Evolutionary conservation across 2,329 filamentous ascomycete genomes (phyloP).

Genomic region (Mollisia scopiformis): DNA sequence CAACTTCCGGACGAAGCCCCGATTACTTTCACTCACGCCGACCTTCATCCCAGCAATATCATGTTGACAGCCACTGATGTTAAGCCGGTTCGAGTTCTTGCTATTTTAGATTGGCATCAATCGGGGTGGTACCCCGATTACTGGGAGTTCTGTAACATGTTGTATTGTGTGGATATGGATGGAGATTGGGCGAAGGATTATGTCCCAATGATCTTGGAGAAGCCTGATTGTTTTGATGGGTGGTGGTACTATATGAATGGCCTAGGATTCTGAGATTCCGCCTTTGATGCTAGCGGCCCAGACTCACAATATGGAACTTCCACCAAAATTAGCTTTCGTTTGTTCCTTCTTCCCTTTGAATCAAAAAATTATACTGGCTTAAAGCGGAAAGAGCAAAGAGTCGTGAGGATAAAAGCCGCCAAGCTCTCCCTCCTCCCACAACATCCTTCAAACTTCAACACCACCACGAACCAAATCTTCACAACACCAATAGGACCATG

Average conservation of each 20-base stretch:
- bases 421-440: slow-evolving; percentile 2
- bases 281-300: background rate
- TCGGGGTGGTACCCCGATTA: slow-evolving; percentile 41
- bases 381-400: slow-evolving; percentile 6
- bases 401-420: slow-evolving; percentile 7
- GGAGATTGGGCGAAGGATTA: slow-evolving; percentile 15
- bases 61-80: slow-evolving; percentile 30
- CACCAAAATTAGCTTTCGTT: slow-evolving; percentile 1
- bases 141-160: slow-evolving; percentile 40
- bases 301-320: slow-evolving; percentile 4
- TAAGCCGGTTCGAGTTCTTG: slow-evolving; percentile 27
- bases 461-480: slow-evolving; percentile 5
- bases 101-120: slow-evolving; percentile 40
- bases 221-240: slow-evolving; percentile 9
- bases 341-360: slow-evolving; percentile 7
- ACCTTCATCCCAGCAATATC: slow-evolving; percentile 40
- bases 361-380: slow-evolving; percentile 9
- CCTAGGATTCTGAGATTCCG: slow-evolving; percentile 12
- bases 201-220: slow-evolving; percentile 12
- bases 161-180: background rate
- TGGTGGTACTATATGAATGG: slow-evolving; percentile 10
- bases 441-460: slow-evolving; percentile 10
- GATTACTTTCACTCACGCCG: slow-evolving; percentile 40
- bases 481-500: slow-evolving; percentile 3
- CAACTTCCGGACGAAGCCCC: slow-evolving; percentile 32